A percentile compares a stretch with the other conserved stretches of the same genome.
Evolutionary conservation across 345 rosid species (phyloP).

Genomic region (Hevea brasiliensis): DNA sequence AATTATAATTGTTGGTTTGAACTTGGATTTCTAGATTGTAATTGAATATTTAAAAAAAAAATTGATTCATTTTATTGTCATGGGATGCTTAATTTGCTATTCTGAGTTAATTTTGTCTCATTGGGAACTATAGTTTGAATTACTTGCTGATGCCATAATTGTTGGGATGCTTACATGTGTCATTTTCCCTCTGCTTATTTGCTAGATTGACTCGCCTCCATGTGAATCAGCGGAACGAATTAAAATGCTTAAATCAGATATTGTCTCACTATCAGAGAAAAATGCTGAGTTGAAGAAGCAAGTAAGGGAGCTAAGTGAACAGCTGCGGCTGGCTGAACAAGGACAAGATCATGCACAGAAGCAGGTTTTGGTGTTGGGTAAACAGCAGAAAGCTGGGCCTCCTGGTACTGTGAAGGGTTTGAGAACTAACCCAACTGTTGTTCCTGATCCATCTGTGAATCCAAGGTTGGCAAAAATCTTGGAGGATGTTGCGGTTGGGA

Average conservation of each 20-base stretch:
- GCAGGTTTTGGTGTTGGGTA: constrained; percentile 71
- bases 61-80: neutral
- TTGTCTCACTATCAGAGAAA: constrained; percentile 64
- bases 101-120: neutral
- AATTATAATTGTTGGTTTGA: neutral
- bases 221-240: constrained; percentile 72
- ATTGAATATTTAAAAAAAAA: too few relatives aligned
- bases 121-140: neutral
- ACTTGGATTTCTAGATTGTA: neutral
- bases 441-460: constrained; percentile 72
- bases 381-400: constrained; percentile 80
- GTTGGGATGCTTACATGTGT: constrained; percentile 14
- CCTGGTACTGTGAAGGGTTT: constrained; percentile 85
- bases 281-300: constrained; percentile 62
- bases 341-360: constrained; percentile 72
- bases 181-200: constrained; percentile 20
- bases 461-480: constrained; percentile 74
- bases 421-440: constrained; percentile 66
- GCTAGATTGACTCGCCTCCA: constrained; percentile 46
- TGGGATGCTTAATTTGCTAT: neutral
- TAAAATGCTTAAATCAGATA: constrained; percentile 66
- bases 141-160: neutral
- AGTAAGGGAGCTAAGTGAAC: constrained; percentile 57
- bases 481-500: constrained; percentile 54
- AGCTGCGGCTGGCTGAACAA: constrained; percentile 62